phyloP scores from a whole-genome alignment of 257 asterid genomes.

The Gentiana dahurica region DNA sequence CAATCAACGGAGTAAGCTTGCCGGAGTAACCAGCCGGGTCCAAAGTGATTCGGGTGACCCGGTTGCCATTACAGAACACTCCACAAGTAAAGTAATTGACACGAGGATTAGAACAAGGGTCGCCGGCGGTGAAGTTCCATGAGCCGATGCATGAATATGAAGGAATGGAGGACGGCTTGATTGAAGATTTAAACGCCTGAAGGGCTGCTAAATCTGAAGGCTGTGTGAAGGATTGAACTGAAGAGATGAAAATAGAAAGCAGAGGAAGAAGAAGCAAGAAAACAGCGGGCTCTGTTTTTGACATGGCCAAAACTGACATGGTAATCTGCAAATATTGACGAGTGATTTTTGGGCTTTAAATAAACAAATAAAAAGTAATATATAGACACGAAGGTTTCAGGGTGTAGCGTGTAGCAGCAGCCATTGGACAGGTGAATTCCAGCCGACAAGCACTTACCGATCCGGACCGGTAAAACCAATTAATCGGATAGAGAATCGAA shows the following conservation, averaged over 20 bases:
- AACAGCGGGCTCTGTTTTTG: slow-evolving; percentile 5
- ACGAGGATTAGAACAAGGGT: slow-evolving; percentile 75
- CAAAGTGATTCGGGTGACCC: slow-evolving; percentile 74
- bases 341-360: no score
- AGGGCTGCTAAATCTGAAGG: slow-evolving; percentile 54
- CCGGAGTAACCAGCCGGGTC: slow-evolving; percentile 81
- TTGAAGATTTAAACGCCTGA: slow-evolving; percentile 58
- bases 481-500: no score
- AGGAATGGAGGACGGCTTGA: slow-evolving; percentile 48
- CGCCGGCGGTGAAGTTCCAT: slow-evolving; percentile 76
- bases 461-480: no score
- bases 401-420: background rate
- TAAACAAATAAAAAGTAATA: background rate
- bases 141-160: slow-evolving; percentile 74
- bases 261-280: slow-evolving; percentile 13
- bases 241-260: slow-evolving; percentile 10
- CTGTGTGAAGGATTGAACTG: slow-evolving; percentile 26
- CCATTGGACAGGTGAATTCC: no score
- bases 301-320: slow-evolving; percentile 17
- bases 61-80: slow-evolving; percentile 48
- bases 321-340: background rate
- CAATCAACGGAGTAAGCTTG: slow-evolving; percentile 47
- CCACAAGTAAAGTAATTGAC: slow-evolving; percentile 78
- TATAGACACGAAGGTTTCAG: background rate
- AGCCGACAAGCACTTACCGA: no score